phyloP scores from a whole-genome alignment of 768 basidiomycete genomes.

The Lactarius hengduanensis region DNA sequence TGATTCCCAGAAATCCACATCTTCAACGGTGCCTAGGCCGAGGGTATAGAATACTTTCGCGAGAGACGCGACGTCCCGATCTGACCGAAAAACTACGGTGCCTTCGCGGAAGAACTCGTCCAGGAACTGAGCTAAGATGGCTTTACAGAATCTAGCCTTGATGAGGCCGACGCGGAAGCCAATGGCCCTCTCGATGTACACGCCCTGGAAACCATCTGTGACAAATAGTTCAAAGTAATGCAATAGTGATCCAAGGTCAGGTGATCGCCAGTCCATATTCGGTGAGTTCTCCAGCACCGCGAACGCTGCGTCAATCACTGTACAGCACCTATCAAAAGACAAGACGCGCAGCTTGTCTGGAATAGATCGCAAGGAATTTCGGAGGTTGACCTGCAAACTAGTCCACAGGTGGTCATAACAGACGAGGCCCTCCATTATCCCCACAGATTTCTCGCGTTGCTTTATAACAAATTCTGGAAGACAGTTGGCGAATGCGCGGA shows the following conservation, averaged over 20 bases:
- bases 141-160: slow-evolving; percentile 1
- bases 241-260: slow-evolving; percentile 7
- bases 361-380: background rate
- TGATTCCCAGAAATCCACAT: no score
- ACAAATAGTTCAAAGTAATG: slow-evolving; percentile 10
- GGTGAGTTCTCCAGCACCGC: background rate
- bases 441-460: no score
- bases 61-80: slow-evolving; percentile 16
- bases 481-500: slow-evolving; percentile 7
- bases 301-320: slow-evolving; percentile 6
- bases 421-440: slow-evolving; percentile 10
- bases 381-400: slow-evolving; percentile 4
- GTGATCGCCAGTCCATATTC: slow-evolving; percentile 12
- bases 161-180: slow-evolving; percentile 8
- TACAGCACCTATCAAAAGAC: slow-evolving; percentile 5
- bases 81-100: background rate
- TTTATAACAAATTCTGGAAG: no score
- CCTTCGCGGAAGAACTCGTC: background rate
- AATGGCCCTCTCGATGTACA: background rate
- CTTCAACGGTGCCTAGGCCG: no score
- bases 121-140: background rate
- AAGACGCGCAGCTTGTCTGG: background rate
- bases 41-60: background rate
- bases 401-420: slow-evolving; percentile 11
- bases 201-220: background rate